Conservation (phyloP, 2,329 filamentous ascomycete species). For the Aspergillus tubingensis region DNA sequence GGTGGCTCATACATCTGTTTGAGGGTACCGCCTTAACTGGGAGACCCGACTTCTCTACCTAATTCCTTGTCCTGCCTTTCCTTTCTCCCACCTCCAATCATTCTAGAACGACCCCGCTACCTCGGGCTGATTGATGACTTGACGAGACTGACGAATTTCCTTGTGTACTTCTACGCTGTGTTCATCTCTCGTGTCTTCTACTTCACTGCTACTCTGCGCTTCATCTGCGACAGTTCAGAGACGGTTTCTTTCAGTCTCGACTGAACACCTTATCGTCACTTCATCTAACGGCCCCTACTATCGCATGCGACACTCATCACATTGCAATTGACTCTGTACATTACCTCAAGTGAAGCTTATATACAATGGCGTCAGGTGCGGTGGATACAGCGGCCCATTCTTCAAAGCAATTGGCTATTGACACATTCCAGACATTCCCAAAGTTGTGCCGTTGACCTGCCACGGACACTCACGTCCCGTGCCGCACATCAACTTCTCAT, state of each 20-base stretch:
- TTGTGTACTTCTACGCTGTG: slow-evolving; percentile 34
- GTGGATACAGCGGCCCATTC: background rate
- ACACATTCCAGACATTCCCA: slow-evolving; percentile 41
- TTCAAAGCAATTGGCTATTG: slow-evolving; percentile 1
- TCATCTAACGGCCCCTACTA: slow-evolving; percentile 22
- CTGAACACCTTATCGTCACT: slow-evolving; percentile 14
- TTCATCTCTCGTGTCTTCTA: slow-evolving; percentile 18
- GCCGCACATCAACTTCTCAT: slow-evolving; percentile 87
- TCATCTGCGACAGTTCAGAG: slow-evolving; percentile 5
- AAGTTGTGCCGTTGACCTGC: slow-evolving; percentile 85
- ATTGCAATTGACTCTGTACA: slow-evolving; percentile 9
- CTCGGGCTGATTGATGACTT: slow-evolving; percentile 43
- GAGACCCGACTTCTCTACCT: background rate
- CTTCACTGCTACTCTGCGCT: slow-evolving; percentile 14
- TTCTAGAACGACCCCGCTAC: slow-evolving; percentile 21
- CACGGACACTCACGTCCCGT: slow-evolving; percentile 93
- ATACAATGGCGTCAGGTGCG: slow-evolving; percentile 29
- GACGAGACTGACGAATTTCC: slow-evolving; percentile 45
- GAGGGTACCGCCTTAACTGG: background rate
- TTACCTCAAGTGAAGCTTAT: slow-evolving; percentile 2
- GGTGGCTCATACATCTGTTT: background rate
- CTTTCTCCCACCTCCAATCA: slow-evolving; percentile 16
- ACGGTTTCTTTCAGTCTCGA: slow-evolving; percentile 8
- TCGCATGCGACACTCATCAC: slow-evolving; percentile 6
- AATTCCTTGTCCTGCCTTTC: slow-evolving; percentile 7